Percentiles rank a stretch among this genome's conserved stretches.
Conservation (phyloP, 2,329 filamentous ascomycete genomes). For the Hirsutella minnesotensis region DNA sequence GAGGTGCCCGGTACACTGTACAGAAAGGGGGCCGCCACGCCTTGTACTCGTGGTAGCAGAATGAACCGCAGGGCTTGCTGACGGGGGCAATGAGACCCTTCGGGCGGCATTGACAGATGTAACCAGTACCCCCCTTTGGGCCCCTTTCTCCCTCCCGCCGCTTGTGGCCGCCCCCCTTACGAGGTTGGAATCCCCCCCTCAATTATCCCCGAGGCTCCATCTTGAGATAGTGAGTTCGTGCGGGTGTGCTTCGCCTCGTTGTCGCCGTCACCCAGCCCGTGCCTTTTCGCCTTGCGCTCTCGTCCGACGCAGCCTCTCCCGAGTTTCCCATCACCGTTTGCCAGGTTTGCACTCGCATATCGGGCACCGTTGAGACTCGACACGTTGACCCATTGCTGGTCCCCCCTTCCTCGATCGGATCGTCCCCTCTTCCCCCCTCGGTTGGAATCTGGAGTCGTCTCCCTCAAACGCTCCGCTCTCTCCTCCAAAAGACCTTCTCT, state of each 20-base stretch:
- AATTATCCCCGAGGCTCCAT: background rate
- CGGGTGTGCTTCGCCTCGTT: slow-evolving; percentile 10
- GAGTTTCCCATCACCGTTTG: background rate
- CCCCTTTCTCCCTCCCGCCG: background rate
- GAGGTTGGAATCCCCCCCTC: background rate
- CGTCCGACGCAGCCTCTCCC: background rate
- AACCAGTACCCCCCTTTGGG: background rate
- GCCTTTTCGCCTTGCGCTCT: background rate
- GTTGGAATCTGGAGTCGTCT: no score
- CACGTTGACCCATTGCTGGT: background rate
- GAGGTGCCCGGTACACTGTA: no score
- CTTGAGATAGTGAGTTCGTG: slow-evolving; percentile 1
- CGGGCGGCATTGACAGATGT: background rate
- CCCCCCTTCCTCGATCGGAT: background rate
- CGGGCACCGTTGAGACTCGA: background rate
- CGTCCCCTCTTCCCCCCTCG: no score
- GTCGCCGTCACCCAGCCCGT: slow-evolving; percentile 2
- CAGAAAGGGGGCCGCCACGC: no score
- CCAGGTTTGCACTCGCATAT: background rate
- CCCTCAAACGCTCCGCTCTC: no score
- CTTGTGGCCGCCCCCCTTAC: background rate
- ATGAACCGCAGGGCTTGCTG: no score
- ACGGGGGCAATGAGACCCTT: no score
- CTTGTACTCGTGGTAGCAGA: no score
- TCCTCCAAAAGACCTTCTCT: no score